phyloP scores from a whole-genome alignment of 2,329 filamentous ascomycete genomes.

The Colletotrichum shisoi region DNA sequence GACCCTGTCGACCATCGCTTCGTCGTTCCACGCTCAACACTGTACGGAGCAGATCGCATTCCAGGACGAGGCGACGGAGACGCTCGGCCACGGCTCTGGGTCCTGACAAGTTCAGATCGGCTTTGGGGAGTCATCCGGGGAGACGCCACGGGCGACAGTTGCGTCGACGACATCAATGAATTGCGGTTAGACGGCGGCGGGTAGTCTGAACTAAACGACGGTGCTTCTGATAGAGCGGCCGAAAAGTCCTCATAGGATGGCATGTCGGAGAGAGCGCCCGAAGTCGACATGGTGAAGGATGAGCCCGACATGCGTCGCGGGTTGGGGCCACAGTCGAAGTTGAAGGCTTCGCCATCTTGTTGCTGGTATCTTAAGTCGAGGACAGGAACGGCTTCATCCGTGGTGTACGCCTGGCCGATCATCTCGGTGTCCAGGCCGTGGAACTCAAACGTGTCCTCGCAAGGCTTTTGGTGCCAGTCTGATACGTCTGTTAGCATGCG shows the following conservation, averaged over 20 bases:
- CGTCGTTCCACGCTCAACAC: constrained; percentile 69
- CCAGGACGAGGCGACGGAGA: constrained; percentile 75
- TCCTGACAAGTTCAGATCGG: constrained; percentile 68
- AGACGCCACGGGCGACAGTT: constrained; percentile 76
- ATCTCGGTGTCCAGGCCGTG: constrained; percentile 65
- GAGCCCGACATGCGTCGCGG: constrained; percentile 74
- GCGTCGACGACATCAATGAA: constrained; percentile 74
- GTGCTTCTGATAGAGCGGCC: constrained; percentile 69
- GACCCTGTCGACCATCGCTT: constrained; percentile 84
- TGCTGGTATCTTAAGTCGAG: constrained; percentile 65
- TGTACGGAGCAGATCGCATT: constrained; percentile 75
- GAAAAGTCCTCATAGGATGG: constrained; percentile 76
- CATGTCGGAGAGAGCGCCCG: constrained; percentile 71
- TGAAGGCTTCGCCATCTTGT: constrained; percentile 59
- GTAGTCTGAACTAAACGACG: constrained; percentile 72
- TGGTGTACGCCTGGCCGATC: constrained; percentile 69
- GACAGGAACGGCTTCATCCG: constrained; percentile 69
- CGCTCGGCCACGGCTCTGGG: constrained; percentile 72
- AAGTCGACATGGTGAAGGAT: constrained; percentile 76
- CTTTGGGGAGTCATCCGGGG: constrained; percentile 70
- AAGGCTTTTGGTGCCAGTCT: constrained; percentile 62
- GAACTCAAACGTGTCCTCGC: constrained; percentile 65
- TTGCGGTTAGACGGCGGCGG: constrained; percentile 72
- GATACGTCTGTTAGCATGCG: constrained; percentile 24
- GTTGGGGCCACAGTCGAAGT: constrained; percentile 62